A percentile compares a stretch with the other conserved stretches of the same genome.
phyloP scores from a whole-genome alignment of 768 basidiomycete genomes.

The Podaxis mareebaensis region DNA sequence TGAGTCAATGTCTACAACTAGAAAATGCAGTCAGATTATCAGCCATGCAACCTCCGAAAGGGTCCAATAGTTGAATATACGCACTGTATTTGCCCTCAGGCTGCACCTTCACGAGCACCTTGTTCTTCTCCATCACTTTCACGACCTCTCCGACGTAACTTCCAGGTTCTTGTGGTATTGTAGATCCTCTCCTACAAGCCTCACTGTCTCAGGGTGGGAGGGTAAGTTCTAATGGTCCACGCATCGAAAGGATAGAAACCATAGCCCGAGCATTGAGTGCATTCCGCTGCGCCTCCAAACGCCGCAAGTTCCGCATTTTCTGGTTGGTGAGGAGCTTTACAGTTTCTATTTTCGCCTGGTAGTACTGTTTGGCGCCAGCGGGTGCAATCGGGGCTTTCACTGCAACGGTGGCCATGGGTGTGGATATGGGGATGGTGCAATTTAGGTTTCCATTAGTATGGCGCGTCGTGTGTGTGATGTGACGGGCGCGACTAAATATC shows the following conservation, averaged over 20 bases:
- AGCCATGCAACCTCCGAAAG: background rate
- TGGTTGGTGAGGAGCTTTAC: slow-evolving; percentile 93
- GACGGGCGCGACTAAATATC: background rate
- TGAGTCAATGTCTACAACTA: slow-evolving; percentile 92
- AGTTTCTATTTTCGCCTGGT: slow-evolving; percentile 89
- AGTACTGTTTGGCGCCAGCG: slow-evolving; percentile 84
- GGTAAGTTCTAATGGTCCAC: background rate
- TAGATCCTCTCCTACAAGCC: slow-evolving; percentile 87
- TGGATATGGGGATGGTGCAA: background rate
- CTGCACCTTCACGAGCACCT: slow-evolving; percentile 96
- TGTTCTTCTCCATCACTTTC: slow-evolving; percentile 98
- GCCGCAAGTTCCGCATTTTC: slow-evolving; percentile 94
- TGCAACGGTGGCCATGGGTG: slow-evolving; percentile 35
- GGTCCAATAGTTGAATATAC: slow-evolving; percentile 31
- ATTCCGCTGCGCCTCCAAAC: slow-evolving; percentile 96
- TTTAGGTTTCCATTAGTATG: background rate
- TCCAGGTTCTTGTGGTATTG: slow-evolving; percentile 93
- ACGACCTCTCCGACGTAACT: slow-evolving; percentile 97
- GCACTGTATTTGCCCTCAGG: slow-evolving; percentile 99
- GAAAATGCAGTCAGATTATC: background rate
- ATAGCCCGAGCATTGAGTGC: slow-evolving; percentile 92
- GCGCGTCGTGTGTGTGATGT: slow-evolving; percentile 10
- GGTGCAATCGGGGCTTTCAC: slow-evolving; percentile 43
- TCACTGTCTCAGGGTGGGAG: slow-evolving; percentile 48
- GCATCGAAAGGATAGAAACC: background rate